Conservation (phyloP, 2,329 filamentous ascomycete genomes). For the Metarhizium humberi region DNA sequence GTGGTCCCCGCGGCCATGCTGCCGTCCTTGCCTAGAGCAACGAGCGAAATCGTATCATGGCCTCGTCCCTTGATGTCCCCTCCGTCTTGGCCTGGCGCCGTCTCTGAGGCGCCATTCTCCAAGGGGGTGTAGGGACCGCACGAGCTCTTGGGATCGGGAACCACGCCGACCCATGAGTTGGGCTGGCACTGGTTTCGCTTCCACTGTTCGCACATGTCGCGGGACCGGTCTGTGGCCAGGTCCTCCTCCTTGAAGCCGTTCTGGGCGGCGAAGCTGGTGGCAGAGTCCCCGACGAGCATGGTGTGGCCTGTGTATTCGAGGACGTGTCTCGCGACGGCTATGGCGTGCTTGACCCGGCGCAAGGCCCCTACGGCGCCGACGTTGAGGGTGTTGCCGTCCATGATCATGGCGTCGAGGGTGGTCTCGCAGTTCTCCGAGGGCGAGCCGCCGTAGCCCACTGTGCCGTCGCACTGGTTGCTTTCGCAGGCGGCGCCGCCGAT, state of each 20-base stretch:
- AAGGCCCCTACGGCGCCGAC: slow-evolving; percentile 43
- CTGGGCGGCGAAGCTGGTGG: slow-evolving; percentile 41
- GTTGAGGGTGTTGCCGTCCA: slow-evolving; percentile 45
- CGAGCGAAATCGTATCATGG: slow-evolving; percentile 47
- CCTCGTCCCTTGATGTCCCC: slow-evolving; percentile 12
- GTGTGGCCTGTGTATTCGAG: slow-evolving; percentile 42
- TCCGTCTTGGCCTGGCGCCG: background rate
- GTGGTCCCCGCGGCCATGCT: slow-evolving; percentile 45
- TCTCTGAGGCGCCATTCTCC: background rate
- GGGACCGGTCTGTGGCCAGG: slow-evolving; percentile 32
- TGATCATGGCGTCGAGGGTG: slow-evolving; percentile 49
- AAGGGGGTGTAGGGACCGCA: slow-evolving; percentile 40
- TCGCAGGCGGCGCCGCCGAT: slow-evolving; percentile 43
- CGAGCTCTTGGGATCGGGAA: slow-evolving; percentile 28
- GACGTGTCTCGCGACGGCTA: slow-evolving; percentile 40
- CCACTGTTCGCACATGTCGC: slow-evolving; percentile 33
- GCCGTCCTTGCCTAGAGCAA: slow-evolving; percentile 33
- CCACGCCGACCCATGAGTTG: slow-evolving; percentile 39
- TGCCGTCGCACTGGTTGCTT: slow-evolving; percentile 41
- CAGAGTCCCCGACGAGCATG: slow-evolving; percentile 41
- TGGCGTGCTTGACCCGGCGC: slow-evolving; percentile 37
- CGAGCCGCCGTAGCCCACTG: slow-evolving; percentile 45
- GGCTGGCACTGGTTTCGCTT: slow-evolving; percentile 33
- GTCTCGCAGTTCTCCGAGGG: slow-evolving; percentile 48
- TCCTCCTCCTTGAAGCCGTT: slow-evolving; percentile 40